These are phyloP conservation scores for Pyracantha coccinea DNA, from an alignment of 331 rosid genomes.

Conservation along the genomic window DNA sequence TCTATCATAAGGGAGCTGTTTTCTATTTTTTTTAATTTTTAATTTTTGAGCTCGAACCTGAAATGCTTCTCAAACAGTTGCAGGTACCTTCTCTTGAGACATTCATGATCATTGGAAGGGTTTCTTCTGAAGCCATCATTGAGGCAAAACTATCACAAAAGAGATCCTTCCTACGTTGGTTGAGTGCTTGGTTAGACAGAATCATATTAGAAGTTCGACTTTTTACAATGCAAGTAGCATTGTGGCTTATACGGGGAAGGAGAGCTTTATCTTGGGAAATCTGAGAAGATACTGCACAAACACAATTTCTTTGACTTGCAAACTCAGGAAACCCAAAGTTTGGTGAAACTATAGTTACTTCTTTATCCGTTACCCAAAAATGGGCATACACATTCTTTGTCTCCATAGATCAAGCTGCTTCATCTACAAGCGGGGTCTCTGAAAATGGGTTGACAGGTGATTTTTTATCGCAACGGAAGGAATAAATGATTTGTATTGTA, in stretches of 20 bases:
- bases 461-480: not conserved
- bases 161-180: constrained; percentile 48
- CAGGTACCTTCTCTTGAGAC: constrained; percentile 85
- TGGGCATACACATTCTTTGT: constrained; percentile 40
- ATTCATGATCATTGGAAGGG: constrained; percentile 71
- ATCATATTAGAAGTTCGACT: constrained; percentile 61
- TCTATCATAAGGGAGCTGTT: not conserved
- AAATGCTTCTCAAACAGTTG: constrained; percentile 43
- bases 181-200: constrained; percentile 46
- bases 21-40: not conserved
- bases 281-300: constrained; percentile 1
- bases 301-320: not conserved
- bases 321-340: not conserved
- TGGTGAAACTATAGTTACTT: not conserved
- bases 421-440: not conserved
- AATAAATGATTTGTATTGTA: not conserved
- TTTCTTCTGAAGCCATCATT: constrained; percentile 79
- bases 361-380: not conserved
- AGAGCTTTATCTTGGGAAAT: constrained; percentile 40
- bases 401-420: constrained; percentile 30
- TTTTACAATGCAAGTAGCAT: constrained; percentile 57
- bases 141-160: constrained; percentile 54
- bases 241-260: constrained; percentile 66
- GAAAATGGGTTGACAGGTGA: constrained; percentile 18
- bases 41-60: not conserved